phyloP scores from a whole-genome alignment of 768 basidiomycete species.

The Tricholoma bakamatsutake region DNA sequence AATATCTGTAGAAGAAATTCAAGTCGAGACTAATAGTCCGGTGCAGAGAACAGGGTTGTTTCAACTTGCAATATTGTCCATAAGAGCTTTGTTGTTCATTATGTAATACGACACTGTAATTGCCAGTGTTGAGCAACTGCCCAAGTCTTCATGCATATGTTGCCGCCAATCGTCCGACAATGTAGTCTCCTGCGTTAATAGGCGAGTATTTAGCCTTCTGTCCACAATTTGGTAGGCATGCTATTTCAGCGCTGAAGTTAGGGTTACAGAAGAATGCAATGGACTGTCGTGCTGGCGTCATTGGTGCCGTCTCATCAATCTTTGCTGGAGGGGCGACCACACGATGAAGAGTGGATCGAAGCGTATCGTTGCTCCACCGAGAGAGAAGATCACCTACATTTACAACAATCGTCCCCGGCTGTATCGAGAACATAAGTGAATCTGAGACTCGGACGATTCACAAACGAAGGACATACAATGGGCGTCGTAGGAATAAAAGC shows the following conservation, averaged over 20 bases:
- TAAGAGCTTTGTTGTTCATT: too few species aligned
- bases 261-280: conserved; percentile 89
- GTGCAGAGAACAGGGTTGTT: too few species aligned
- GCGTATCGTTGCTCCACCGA: conserved; percentile 78
- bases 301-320: conserved; percentile 41
- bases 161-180: conserved; percentile 60
- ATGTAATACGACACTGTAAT: conserved; percentile 3
- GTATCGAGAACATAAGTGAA: conserved; percentile 1
- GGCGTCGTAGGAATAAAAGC: conserved; percentile 66
- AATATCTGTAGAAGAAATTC: too few species aligned
- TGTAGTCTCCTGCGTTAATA: conserved; percentile 51
- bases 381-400: conserved; percentile 52
- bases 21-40: too few species aligned
- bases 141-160: conserved; percentile 40
- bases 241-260: conserved; percentile 59
- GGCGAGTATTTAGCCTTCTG: conserved; percentile 55
- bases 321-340: conserved; percentile 68
- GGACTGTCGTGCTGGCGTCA: conserved; percentile 66
- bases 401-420: conserved; percentile 80
- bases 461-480: conserved; percentile 25
- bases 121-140: not conserved
- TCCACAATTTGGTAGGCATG: conserved; percentile 70
- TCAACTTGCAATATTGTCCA: too few species aligned
- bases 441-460: not conserved
- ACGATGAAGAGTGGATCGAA: conserved; percentile 77